Conservation (phyloP, 1,284 basidiomycete genomes). For the Fomitopsis betulina region DNA sequence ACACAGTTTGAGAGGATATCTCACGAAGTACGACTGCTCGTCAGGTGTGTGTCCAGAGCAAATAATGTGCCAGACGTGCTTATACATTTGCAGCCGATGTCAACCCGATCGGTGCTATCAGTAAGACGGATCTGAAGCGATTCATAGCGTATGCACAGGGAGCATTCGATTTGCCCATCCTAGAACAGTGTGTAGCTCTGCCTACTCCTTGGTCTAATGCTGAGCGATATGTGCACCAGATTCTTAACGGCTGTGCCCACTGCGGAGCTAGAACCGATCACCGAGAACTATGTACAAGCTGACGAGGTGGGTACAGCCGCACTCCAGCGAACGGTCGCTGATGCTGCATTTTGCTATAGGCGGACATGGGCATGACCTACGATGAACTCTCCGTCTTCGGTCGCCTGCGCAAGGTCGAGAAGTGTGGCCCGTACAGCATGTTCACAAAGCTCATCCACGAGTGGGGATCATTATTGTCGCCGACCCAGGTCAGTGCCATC, state of each 20-base stretch:
- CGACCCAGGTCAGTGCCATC: conserved; percentile 55
- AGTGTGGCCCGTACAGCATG: conserved; percentile 96
- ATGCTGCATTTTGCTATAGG: conserved; percentile 37
- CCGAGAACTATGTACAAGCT: conserved; percentile 89
- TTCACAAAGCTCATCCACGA: conserved; percentile 92
- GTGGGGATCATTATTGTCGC: conserved; percentile 84
- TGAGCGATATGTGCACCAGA: conserved; percentile 33
- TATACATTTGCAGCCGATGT: conserved; percentile 69
- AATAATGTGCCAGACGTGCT: neutral
- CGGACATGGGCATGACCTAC: conserved; percentile 99
- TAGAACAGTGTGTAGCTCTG: conserved; percentile 53
- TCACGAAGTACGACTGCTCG: conserved; percentile 97
- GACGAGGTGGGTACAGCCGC: conserved; percentile 66
- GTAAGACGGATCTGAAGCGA: conserved; percentile 95
- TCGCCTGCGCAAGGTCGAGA: conserved; percentile 90
- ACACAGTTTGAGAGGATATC: conserved; percentile 86
- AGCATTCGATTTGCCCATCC: conserved; percentile 82
- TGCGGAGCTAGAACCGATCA: conserved; percentile 95
- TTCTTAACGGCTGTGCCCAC: conserved; percentile 93
- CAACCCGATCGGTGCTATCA: conserved; percentile 98
- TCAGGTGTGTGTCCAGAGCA: conserved; percentile 48
- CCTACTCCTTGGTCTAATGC: neutral
- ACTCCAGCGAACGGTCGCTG: neutral
- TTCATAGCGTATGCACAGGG: conserved; percentile 86
- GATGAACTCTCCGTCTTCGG: conserved; percentile 95